Percentiles rank a stretch among this genome's conserved stretches.
These are phyloP conservation scores for Suillus plorans DNA, from an alignment of 768 basidiomycete genomes.

Conservation along the genomic window DNA sequence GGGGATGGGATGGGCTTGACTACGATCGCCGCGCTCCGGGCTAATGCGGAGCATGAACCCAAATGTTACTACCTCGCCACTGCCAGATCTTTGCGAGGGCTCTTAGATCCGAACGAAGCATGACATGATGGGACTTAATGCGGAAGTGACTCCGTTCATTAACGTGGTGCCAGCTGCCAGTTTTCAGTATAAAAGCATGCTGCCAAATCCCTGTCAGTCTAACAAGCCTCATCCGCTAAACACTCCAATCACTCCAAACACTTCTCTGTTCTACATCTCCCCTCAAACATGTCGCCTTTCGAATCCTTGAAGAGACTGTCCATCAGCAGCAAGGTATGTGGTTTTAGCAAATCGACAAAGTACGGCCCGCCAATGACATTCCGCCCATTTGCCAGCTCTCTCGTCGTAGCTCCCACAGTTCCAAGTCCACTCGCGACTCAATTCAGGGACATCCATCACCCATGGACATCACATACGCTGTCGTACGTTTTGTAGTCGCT, in stretches of 20 bases:
- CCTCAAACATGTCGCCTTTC: constrained; percentile 17
- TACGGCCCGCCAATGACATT: neutral
- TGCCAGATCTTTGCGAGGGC: constrained; percentile 9
- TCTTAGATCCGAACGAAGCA: constrained; percentile 15
- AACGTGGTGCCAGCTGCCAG: neutral
- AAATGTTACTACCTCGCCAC: neutral
- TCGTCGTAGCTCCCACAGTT: constrained; percentile 14
- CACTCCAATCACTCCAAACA: neutral
- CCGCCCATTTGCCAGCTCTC: neutral
- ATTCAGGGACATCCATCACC: constrained; percentile 19
- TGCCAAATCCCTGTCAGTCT: neutral
- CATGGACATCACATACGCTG: constrained; percentile 19
- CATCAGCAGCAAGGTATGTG: constrained; percentile 20
- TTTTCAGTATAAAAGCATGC: constrained; percentile 21
- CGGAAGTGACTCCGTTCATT: constrained; percentile 1
- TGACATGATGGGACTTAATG: neutral
- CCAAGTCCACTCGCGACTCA: constrained; percentile 16
- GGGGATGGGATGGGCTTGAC: neutral
- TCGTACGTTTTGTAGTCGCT: constrained; percentile 15
- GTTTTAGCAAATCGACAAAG: neutral
- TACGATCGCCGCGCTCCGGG: neutral
- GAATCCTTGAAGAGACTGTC: constrained; percentile 24
- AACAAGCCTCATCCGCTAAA: constrained; percentile 3
- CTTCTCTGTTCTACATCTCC: neutral
- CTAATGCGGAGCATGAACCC: constrained; percentile 5